Evolutionary conservation across 441 rosid genomes (phyloP).

Genomic region (Flueggea neowawraea): DNA sequence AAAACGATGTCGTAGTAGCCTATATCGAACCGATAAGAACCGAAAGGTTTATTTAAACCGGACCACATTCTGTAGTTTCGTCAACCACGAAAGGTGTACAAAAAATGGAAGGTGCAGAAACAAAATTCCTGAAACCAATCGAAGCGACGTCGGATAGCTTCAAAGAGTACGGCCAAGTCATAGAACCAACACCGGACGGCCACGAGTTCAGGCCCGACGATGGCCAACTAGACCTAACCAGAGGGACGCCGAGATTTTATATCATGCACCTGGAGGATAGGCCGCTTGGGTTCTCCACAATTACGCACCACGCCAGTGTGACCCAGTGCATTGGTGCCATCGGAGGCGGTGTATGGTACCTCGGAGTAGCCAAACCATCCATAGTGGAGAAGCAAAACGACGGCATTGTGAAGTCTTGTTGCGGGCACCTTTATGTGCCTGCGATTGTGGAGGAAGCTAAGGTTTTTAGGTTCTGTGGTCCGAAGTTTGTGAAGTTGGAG

Average conservation of each 20-base stretch:
- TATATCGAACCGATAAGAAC: no score
- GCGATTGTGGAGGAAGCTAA: conserved; percentile 55
- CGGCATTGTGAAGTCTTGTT: conserved; percentile 27
- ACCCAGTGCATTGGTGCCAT: conserved; percentile 87
- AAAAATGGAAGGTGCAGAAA: conserved; percentile 7
- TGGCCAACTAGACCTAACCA: conserved; percentile 68
- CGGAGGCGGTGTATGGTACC: conserved; percentile 76
- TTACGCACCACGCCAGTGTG: conserved; percentile 82
- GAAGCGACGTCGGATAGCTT: conserved; percentile 72
- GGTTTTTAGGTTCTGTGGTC: conserved; percentile 60
- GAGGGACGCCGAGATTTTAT: conserved; percentile 73
- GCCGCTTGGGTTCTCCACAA: conserved; percentile 39
- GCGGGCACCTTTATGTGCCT: conserved; percentile 61
- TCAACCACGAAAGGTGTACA: no score
- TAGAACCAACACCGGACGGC: conserved; percentile 55
- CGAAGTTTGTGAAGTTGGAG: conserved; percentile 66
- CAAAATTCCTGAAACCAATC: conserved; percentile 31
- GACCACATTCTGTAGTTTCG: no score
- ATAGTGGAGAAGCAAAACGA: conserved; percentile 15
- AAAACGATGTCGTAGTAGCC: no score
- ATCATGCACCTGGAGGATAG: conserved; percentile 47
- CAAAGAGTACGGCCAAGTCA: conserved; percentile 61
- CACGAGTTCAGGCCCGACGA: conserved; percentile 69
- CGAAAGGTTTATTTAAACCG: no score
- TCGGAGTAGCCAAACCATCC: conserved; percentile 76